These are phyloP conservation scores for Thinopyrum elongatum DNA, from an alignment of 176 grass and related monocot species.

Conservation along the genomic window DNA sequence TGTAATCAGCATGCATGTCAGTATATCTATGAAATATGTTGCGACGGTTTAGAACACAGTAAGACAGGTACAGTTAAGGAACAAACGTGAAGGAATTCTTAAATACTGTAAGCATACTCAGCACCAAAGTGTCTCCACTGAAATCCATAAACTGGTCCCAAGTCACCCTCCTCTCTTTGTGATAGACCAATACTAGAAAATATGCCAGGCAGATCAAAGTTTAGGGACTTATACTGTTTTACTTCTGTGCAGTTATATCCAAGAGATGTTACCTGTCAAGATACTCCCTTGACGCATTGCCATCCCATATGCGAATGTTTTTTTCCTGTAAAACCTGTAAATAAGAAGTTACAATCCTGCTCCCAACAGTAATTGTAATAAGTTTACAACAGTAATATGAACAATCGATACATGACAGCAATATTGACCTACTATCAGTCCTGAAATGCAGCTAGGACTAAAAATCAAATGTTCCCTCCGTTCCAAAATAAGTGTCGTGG, in stretches of 20 bases:
- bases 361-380: not conserved
- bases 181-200: conserved; percentile 65
- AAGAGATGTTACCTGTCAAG: conserved; percentile 65
- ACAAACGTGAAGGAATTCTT: not conserved
- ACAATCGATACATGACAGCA: not conserved
- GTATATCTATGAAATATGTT: conserved; percentile 50
- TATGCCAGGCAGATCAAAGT: conserved; percentile 15
- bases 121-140: conserved; percentile 92
- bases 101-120: conserved; percentile 46
- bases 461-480: not conserved
- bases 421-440: not conserved
- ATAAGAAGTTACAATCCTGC: not conserved
- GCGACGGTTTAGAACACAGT: not conserved
- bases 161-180: conserved; percentile 77
- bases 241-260: not conserved
- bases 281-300: conserved; percentile 88
- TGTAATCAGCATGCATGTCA: conserved; percentile 81
- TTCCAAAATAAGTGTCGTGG: no score
- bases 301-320: conserved; percentile 84
- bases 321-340: conserved; percentile 77
- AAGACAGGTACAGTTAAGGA: not conserved
- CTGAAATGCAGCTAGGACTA: not conserved
- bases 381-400: not conserved
- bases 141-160: conserved; percentile 83
- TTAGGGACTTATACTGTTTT: not conserved